Evolutionary conservation across 176 grass and related monocot species (phyloP).

Genomic region (Oryza longistaminata): DNA sequence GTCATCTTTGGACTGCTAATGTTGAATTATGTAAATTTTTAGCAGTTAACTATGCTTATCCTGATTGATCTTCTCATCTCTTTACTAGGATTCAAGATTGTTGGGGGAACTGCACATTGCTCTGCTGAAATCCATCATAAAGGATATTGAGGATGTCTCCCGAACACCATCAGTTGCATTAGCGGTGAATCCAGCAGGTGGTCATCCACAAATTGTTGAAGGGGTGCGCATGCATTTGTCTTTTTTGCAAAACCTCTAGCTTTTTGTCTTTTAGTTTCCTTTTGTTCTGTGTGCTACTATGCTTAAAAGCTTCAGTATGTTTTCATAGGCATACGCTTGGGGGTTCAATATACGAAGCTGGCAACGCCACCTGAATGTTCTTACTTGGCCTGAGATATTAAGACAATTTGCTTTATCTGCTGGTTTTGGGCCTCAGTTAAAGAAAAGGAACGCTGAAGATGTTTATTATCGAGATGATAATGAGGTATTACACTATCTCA

Average conservation of each 20-base stretch:
- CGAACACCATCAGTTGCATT: constrained; percentile 58
- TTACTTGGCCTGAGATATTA: constrained; percentile 97
- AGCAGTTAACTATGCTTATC: constrained; percentile 7
- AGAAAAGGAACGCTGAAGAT: constrained; percentile 69
- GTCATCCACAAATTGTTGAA: constrained; percentile 90
- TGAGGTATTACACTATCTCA: constrained; percentile 56
- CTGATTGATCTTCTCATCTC: constrained; percentile 27
- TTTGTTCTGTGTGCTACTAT: constrained; percentile 22
- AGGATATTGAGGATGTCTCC: constrained; percentile 94
- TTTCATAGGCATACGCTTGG: constrained; percentile 86
- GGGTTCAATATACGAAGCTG: constrained; percentile 94
- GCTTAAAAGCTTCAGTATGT: constrained; percentile 18
- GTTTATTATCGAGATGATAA: constrained; percentile 77
- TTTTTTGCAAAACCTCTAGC: constrained; percentile 2
- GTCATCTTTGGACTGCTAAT: background rate
- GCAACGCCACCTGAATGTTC: constrained; percentile 85
- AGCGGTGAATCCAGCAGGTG: constrained; percentile 77
- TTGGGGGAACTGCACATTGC: constrained; percentile 82
- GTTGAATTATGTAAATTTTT: background rate
- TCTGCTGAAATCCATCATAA: constrained; percentile 90
- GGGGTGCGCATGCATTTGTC: constrained; percentile 50
- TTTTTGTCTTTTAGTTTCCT: constrained; percentile 8
- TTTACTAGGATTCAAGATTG: constrained; percentile 82
- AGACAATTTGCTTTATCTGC: constrained; percentile 95
- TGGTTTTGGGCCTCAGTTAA: constrained; percentile 90